phyloP scores from a whole-genome alignment of 2,329 filamentous ascomycete species.

The Fusarium ramigenum region DNA sequence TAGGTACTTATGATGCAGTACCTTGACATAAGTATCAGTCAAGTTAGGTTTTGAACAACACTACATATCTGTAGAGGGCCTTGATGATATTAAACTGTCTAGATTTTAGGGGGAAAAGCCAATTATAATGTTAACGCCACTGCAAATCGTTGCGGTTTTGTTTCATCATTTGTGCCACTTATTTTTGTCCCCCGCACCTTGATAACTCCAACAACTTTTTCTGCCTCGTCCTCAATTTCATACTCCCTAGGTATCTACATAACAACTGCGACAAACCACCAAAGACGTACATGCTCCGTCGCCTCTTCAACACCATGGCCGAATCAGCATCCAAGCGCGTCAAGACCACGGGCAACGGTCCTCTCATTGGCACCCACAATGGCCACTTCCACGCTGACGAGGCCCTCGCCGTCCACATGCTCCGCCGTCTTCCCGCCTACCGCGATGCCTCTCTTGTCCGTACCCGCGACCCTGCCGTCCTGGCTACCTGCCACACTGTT shows the following conservation, averaged over 20 bases:
- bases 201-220: conserved; percentile 12
- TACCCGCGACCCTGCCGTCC: conserved; percentile 82
- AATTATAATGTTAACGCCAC: not conserved
- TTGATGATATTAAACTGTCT: not conserved
- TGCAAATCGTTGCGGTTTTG: not conserved
- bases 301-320: conserved; percentile 53
- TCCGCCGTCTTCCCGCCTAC: conserved; percentile 88
- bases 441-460: conserved; percentile 77
- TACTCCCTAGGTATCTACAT: not conserved
- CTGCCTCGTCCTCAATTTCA: not conserved
- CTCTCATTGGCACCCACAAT: conserved; percentile 92
- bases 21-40: not conserved
- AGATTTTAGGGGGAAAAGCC: too few relatives aligned
- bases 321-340: conserved; percentile 82
- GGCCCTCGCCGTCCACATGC: conserved; percentile 94
- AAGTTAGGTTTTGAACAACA: not conserved
- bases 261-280: not conserved
- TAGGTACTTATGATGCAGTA: not conserved
- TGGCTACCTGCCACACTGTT: conserved; percentile 89
- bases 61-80: too few relatives aligned
- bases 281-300: conserved; percentile 44
- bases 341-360: conserved; percentile 71
- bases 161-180: not conserved
- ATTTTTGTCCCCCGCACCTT: conserved; percentile 11
- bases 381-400: conserved; percentile 99